These are phyloP conservation scores for Musa balbisiana DNA, from an alignment of 202 grass and related monocot genomes.

Conservation along the genomic window DNA sequence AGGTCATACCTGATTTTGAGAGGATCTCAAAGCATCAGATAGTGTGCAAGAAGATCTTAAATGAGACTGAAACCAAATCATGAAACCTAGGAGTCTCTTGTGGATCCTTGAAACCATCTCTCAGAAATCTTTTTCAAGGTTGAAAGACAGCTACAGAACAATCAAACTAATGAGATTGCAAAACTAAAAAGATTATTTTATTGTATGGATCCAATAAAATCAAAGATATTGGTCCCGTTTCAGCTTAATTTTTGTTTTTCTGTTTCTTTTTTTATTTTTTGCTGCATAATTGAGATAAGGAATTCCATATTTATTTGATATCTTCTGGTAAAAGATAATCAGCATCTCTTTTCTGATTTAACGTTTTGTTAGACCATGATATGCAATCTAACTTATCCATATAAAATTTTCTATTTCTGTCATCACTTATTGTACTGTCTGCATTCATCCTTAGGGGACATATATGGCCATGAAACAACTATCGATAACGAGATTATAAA, in stretches of 20 bases:
- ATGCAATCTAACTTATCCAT: background rate
- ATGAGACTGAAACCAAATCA: too few relatives aligned
- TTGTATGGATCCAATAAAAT: background rate
- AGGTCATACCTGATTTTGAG: background rate
- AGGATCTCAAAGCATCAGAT: background rate
- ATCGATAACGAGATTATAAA: slow-evolving; percentile 23
- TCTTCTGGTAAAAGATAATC: background rate
- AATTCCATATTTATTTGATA: background rate
- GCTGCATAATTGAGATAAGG: background rate
- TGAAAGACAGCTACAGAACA: background rate
- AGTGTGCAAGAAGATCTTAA: background rate
- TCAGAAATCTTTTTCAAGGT: background rate
- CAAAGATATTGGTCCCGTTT: background rate
- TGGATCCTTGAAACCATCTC: background rate
- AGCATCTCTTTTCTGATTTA: background rate
- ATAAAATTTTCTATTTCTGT: background rate
- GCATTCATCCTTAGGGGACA: slow-evolving; percentile 3
- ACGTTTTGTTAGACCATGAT: background rate
- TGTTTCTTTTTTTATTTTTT: background rate
- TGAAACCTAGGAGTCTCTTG: too few relatives aligned
- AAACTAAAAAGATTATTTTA: background rate
- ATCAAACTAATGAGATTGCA: background rate
- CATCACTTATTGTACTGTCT: background rate
- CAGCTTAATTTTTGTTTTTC: background rate
- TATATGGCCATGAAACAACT: slow-evolving; percentile 9